A percentile compares a stretch with the other conserved stretches of the same genome.
These are phyloP conservation scores for Narthecium ossifragum DNA, from an alignment of 106 monocot genomes.

Conservation along the genomic window DNA sequence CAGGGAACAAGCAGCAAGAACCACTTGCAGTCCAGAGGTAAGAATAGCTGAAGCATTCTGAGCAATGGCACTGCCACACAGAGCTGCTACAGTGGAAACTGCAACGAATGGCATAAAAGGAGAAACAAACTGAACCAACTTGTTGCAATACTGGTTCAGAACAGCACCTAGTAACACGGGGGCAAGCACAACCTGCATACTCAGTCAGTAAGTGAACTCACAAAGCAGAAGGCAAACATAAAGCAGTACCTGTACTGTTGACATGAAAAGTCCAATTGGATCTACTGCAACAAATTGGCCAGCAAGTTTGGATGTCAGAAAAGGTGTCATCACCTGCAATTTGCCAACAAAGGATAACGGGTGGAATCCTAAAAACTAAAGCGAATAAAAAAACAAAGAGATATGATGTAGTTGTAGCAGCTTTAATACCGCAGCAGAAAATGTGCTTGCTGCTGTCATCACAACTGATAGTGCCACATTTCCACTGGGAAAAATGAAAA, in stretches of 20 bases:
- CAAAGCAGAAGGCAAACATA: neutral
- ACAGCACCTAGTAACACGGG: constrained; percentile 73
- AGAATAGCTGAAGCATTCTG: constrained; percentile 84
- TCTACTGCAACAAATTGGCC: constrained; percentile 95
- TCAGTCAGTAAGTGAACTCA: neutral
- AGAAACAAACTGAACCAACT: constrained; percentile 53
- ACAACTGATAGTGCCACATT: constrained; percentile 93
- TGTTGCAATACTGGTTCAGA: constrained; percentile 74
- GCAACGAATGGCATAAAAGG: constrained; percentile 87
- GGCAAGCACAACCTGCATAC: constrained; percentile 69
- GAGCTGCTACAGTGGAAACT: constrained; percentile 65
- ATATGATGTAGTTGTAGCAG: neutral
- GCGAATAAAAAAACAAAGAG: neutral
- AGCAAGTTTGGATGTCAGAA: constrained; percentile 82
- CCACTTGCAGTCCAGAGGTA: constrained; percentile 67
- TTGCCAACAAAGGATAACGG: neutral
- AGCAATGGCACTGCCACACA: constrained; percentile 84
- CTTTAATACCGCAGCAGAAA: constrained; percentile 60
- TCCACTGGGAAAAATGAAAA: constrained; percentile 34
- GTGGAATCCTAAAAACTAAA: neutral
- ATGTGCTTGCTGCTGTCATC: constrained; percentile 89
- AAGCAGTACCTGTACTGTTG: constrained; percentile 70
- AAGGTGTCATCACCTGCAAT: constrained; percentile 82
- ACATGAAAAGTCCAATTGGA: constrained; percentile 71
- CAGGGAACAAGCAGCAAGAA: constrained; percentile 40